A percentile compares a stretch with the other conserved stretches of the same genome.
phyloP scores from a whole-genome alignment of 768 basidiomycete genomes.

The Rossbeevera mucosa region DNA sequence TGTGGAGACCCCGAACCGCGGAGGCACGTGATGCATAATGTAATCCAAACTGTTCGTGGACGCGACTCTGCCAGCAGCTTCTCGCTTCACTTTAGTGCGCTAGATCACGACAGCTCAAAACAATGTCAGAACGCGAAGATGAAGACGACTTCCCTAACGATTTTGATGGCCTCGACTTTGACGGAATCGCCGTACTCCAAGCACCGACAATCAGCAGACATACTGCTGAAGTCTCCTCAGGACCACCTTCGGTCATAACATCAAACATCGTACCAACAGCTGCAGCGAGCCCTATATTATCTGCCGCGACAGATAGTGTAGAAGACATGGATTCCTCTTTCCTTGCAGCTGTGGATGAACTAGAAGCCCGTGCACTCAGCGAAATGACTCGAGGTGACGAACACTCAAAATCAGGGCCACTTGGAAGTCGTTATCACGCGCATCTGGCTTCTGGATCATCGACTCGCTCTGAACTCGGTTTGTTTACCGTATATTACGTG shows the following conservation, averaged over 20 bases:
- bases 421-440: not conserved
- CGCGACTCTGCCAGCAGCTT: no score
- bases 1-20: not conserved
- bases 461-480: conserved; percentile 1
- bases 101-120: not conserved
- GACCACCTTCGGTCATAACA: not conserved
- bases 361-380: conserved; percentile 37
- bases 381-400: conserved; percentile 10
- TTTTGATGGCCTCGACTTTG: conserved; percentile 46
- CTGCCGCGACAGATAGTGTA: not conserved
- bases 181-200: conserved; percentile 34
- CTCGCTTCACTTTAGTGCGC: not conserved
- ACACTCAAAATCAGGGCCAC: not conserved
- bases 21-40: conserved; percentile 4
- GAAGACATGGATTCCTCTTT: conserved; percentile 25
- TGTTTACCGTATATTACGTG: not conserved
- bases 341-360: conserved; percentile 39
- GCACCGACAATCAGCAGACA: not conserved
- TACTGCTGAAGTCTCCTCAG: not conserved
- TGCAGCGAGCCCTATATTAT: conserved; percentile 12
- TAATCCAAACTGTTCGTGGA: not conserved
- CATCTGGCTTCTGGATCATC: not conserved
- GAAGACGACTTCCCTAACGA: conserved; percentile 58
- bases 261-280: not conserved
- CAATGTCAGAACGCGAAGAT: conserved; percentile 24